A percentile compares a stretch with the other conserved stretches of the same genome.
Evolutionary conservation across 1,139 yeast genomes (phyloP).

Genomic region (Nakaseomyces sp.): DNA sequence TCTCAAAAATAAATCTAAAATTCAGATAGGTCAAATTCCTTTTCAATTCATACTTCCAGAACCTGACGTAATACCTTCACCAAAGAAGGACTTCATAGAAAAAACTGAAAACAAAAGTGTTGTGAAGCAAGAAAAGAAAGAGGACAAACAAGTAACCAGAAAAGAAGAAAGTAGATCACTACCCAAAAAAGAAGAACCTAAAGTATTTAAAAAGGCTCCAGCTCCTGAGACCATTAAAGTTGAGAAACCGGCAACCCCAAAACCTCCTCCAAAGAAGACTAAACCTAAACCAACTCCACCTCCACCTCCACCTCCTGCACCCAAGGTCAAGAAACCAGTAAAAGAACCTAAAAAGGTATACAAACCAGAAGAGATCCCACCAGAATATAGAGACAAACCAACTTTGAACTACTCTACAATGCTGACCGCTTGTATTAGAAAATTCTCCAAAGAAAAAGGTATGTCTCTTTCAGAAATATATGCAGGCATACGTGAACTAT

Average conservation of each 20-base stretch:
- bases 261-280: constrained; percentile 3
- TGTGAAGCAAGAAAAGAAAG: background rate
- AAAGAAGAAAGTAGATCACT: background rate
- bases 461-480: constrained; percentile 80
- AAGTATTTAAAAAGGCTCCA: constrained; percentile 16
- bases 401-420: constrained; percentile 68
- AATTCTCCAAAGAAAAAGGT: constrained; percentile 56
- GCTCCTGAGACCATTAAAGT: constrained; percentile 7
- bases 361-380: constrained; percentile 73
- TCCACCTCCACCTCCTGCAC: constrained; percentile 5
- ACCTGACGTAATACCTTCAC: constrained; percentile 15
- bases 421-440: constrained; percentile 68
- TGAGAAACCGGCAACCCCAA: constrained; percentile 9
- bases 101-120: constrained; percentile 1
- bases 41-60: constrained; percentile 77
- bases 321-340: constrained; percentile 39
- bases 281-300: constrained; percentile 7
- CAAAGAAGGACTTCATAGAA: constrained; percentile 6
- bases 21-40: constrained; percentile 88
- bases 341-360: constrained; percentile 54
- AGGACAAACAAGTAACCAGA: background rate
- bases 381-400: constrained; percentile 76
- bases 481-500: constrained; percentile 74
- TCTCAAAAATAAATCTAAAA: constrained; percentile 65
- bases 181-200: constrained; percentile 8